These are phyloP conservation scores for Passalora sequoiae DNA, from an alignment of 2,329 filamentous ascomycete genomes.

Conservation along the genomic window DNA sequence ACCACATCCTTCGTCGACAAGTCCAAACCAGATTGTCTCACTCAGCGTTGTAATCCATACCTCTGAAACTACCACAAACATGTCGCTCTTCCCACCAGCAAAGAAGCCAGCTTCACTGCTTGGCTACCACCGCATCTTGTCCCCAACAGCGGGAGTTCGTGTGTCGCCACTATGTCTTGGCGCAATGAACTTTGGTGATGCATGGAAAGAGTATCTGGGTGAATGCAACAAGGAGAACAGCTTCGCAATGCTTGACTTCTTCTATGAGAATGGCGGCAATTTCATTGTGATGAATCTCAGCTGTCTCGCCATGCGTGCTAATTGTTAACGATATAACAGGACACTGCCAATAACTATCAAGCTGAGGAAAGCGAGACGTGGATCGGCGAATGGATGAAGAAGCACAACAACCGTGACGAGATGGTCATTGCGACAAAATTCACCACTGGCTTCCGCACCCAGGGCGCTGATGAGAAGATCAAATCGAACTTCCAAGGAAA, in stretches of 20 bases:
- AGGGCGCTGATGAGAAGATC: constrained; percentile 11
- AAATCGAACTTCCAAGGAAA: constrained; percentile 46
- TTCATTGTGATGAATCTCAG: constrained; percentile 7
- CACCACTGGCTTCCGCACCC: constrained; percentile 51
- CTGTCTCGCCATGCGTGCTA: constrained; percentile 43
- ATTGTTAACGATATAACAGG: too few species aligned
- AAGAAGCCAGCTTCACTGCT: constrained; percentile 6
- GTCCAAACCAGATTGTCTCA: constrained; percentile 11
- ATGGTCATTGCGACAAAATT: constrained; percentile 61
- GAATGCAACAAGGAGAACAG: constrained; percentile 29
- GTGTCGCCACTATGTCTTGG: constrained; percentile 53
- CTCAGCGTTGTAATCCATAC: too few species aligned
- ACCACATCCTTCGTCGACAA: constrained; percentile 27
- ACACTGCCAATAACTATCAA: constrained; percentile 33
- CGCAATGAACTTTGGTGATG: constrained; percentile 50
- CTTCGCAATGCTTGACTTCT: constrained; percentile 34
- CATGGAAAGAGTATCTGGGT: constrained; percentile 37
- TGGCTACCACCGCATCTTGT: constrained; percentile 44
- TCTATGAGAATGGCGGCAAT: constrained; percentile 24
- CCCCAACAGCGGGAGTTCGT: constrained; percentile 47
- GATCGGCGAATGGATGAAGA: constrained; percentile 29
- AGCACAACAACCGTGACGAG: constrained; percentile 40
- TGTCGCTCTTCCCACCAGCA: constrained; percentile 10
- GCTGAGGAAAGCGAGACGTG: constrained; percentile 33
- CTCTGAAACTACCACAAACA: neutral